These are phyloP conservation scores for Pleurotus pulmonarius DNA, from an alignment of 768 basidiomycete genomes.

Conservation along the genomic window DNA sequence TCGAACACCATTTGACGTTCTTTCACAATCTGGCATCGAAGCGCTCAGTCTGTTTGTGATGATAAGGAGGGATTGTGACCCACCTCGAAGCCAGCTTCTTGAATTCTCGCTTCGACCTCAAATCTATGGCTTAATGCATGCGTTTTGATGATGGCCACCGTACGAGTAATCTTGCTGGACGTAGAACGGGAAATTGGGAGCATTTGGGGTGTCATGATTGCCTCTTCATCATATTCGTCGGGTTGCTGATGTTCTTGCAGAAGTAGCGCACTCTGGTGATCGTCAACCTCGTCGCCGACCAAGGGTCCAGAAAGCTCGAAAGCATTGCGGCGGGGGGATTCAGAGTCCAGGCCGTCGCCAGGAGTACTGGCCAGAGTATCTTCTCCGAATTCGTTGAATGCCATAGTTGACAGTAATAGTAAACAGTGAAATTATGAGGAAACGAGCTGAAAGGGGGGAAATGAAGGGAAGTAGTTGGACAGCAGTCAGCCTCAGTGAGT, in stretches of 20 bases:
- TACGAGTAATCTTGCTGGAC: slow-evolving; percentile 43
- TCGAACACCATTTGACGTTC: slow-evolving; percentile 90
- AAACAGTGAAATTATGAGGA: neutral
- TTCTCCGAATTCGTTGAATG: slow-evolving; percentile 6
- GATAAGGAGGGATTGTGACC: slow-evolving; percentile 16
- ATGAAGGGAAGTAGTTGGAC: slow-evolving; percentile 7
- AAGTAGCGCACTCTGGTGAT: neutral
- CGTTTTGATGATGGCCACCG: slow-evolving; percentile 81
- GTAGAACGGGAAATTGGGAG: slow-evolving; percentile 1
- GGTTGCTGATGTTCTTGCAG: neutral
- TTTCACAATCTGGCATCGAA: slow-evolving; percentile 63
- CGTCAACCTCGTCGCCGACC: neutral
- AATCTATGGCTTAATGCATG: slow-evolving; percentile 72
- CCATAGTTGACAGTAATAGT: neutral
- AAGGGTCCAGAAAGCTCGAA: neutral
- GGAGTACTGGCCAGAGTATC: neutral
- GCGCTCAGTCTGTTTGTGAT: neutral
- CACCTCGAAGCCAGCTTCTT: slow-evolving; percentile 82
- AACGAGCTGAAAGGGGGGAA: neutral
- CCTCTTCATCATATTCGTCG: neutral
- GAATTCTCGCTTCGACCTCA: slow-evolving; percentile 76
- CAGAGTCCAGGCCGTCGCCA: neutral
- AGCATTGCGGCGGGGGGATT: slow-evolving; percentile 1
- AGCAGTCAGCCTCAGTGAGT: neutral
- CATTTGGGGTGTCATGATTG: neutral